Evolutionary conservation across 2,329 filamentous ascomycete genomes (phyloP), one percentile per base, ranked within the genome.

Genomic region (Fusarium nelsonii): DNA sequence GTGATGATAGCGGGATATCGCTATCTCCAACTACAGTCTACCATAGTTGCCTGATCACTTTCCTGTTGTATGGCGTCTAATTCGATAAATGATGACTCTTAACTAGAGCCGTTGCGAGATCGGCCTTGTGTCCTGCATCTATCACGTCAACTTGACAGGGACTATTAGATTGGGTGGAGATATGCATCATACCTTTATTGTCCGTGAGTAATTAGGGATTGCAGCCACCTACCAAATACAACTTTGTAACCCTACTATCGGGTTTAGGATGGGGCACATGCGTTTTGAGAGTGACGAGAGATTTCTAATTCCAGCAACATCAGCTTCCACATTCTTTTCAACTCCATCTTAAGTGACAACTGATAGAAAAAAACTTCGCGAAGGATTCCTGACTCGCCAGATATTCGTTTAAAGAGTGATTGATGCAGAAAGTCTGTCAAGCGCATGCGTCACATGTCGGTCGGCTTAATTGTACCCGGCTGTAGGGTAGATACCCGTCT

Each of bases 131-230:
- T 37, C 46, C 46, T n/a, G 34, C 32, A 40, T 40, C 23, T 20
- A 40, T 34, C 48, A 40, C 34, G 48, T 51, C 48, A 36, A 51
- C 4, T 18, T 45, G 16, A n/a, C 48, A 51, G 48, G 48, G 48
- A 12, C 18, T 23, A 8, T 15, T 14, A 49, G 46, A 40, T 51
- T 12, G 36, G n/a, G 36, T 51, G 48, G 20, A 26, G 20, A 41
- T 14, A 6, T 15, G 11, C 8, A 23, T 14, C 14, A 41, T 41
- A 41, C 23, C 39, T 14, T 41, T 7, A 41, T 18, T 11, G 30
- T 30, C 30, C 30, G 30, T 30, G 30, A 18, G 28, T 2, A n/a
- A n/a, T n/a, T n/a, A 3, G 10, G 2, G 7, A 4, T 11, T 45
- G 26, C 16, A 32, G 26, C 16, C 28, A 30, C 9, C 28, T 30